Base-by-base conservation (phyloP, 2,329 filamentous ascomycete genomes). In the Aspergillus brunneoviolaceus region DNA sequence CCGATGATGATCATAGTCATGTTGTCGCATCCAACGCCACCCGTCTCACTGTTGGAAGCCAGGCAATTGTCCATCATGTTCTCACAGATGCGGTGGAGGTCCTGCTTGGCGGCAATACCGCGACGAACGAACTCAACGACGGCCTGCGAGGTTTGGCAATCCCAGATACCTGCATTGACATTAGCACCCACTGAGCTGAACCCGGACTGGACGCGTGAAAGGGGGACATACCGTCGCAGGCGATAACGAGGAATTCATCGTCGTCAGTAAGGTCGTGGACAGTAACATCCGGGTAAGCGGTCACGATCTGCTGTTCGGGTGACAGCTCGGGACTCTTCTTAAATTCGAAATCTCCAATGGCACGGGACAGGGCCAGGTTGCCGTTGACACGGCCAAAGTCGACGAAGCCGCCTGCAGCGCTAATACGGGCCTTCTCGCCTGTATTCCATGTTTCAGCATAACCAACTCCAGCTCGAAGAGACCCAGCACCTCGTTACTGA, bases 41-140 rank as follows among this genome's bases (percentile, higher is more conserved):
- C 95, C 33, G 94, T 97, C 80, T 99, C 95, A 67, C 93, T 96
- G 85, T 96, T 98, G 63, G 93, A 96, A 47, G 95, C 93, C 66
- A 99, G 84, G 76, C 95, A 99, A 82, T 98, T 99, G 82, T 99
- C 94, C 95, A 99, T 99, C 92, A 99, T 96, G 81, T 99, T 99
- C 80, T 99, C 95, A 78, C 94, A 98, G 72, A 99, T 98, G 76
- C 91, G 90, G 58, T 93, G 88, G 55, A 99, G 85, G 53, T 96
- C 90, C 80, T 99, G 95, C 82, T 96, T 96, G 55, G 93, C 93
- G 53, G 92, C 94, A 76, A 99, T 96, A 59, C 95, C 95, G 74
- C 95, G 89, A 76, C 95, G 87, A 65, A 98, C 95, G 74, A 99
- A 99, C 78, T 99, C 95, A 68, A 98, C 82, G 35, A 99, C 95